Base-by-base conservation (phyloP, 192 early-diverging fungal genomes). In the Mortierella hygrophila region DNA sequence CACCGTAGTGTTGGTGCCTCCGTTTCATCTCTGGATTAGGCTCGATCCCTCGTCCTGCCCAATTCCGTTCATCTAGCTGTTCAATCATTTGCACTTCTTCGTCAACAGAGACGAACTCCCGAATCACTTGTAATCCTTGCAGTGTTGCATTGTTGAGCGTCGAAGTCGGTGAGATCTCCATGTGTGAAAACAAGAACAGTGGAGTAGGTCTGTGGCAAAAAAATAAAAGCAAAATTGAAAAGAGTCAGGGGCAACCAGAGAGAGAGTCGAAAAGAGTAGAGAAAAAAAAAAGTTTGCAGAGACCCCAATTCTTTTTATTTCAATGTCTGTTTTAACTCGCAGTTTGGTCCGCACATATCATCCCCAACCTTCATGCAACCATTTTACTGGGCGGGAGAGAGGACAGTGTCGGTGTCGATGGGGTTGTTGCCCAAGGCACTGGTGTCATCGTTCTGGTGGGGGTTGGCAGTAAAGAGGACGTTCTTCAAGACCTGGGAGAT, bases 401-500 rank as follows among this genome's bases (percentile, higher is more conserved):
- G 29, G 6, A 57, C 23, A 16, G 76, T 49, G 16, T 69, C 76
- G 29, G 78, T n/a, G 23, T 72, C 44, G 9, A 71, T 46, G 15
- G 65, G 42, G 3, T 54, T 57, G 5, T 32, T 65, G 60, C 60
- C 77, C 37, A 80, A 32, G 3, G 71, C 79, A 63, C 68, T 71
- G 40, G 40, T 41, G 41, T 72, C 70, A 26, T 63, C 65, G 13
- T 76, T 76, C 29, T 81, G 75, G 37, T 86, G 75, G n/a, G 84
- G 76, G 46, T 81, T 75, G 49, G 79, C 54, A 4, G 79, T 97
- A 84, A 97, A 97, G 32, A 97, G 78, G 15, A 94, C 79, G 74
- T 95, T 90, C 77, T 97, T 97, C n/a, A 97, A 83, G 8, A 97
- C 94, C 79, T 97, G 97, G 10, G 94, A 90, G 72, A 97, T 93